Conservation (phyloP, 2,329 filamentous ascomycete genomes). For the Alternaria sp. region DNA sequence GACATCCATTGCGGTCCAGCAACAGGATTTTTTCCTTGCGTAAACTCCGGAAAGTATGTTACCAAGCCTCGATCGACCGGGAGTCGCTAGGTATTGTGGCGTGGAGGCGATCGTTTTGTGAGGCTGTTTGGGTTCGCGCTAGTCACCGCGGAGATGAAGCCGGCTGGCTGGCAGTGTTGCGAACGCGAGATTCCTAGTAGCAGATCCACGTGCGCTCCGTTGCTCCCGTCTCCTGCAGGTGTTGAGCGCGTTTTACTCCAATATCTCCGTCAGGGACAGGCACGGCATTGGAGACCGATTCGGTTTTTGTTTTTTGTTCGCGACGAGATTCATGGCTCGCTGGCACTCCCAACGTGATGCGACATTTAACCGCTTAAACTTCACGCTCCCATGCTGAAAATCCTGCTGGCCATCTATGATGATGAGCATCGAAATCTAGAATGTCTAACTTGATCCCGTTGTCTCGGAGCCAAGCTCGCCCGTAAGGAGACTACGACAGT, state of each 20-base stretch:
- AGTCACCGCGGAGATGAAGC: not conserved
- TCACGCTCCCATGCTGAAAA: not conserved
- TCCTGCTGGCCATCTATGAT: not conserved
- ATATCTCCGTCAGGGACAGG: constrained; percentile 2
- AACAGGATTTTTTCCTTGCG: constrained; percentile 1
- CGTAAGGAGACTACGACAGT: not conserved
- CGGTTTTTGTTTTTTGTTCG: not conserved
- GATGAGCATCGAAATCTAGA: not conserved
- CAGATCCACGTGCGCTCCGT: constrained; percentile 5
- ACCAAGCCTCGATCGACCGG: not conserved
- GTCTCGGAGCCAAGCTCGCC: not conserved
- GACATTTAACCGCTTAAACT: not conserved
- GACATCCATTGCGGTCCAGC: constrained; percentile 1
- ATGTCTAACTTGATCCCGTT: not conserved
- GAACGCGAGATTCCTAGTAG: not conserved
- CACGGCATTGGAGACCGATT: not conserved
- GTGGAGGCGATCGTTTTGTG: constrained; percentile 3
- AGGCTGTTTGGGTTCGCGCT: constrained; percentile 8
- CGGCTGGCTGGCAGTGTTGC: not conserved
- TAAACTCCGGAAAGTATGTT: not conserved
- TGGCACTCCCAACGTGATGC: not conserved
- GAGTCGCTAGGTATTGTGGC: not conserved
- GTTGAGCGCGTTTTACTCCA: not conserved
- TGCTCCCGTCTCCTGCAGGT: not conserved
- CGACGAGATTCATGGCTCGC: not conserved